Conservation (phyloP, 2,329 filamentous ascomycete species). For the Cyphellophora attinorum region DNA sequence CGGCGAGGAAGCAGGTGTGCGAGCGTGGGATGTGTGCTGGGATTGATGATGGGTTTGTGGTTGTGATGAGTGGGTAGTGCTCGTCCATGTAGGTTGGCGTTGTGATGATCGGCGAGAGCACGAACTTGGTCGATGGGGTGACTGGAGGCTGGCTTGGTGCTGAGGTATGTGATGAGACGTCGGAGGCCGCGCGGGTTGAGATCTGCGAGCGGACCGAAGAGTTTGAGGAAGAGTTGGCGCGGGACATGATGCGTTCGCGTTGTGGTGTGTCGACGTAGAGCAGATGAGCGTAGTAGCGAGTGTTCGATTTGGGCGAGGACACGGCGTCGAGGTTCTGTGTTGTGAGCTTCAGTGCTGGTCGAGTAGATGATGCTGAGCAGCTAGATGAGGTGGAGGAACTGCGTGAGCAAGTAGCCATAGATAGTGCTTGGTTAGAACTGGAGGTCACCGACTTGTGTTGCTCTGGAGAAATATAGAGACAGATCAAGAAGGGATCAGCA, state of each 20-base stretch:
- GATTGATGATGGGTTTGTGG: constrained; percentile 9
- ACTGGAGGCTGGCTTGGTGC: background rate
- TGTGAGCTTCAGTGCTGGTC: background rate
- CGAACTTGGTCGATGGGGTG: background rate
- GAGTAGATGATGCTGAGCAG: too few species aligned
- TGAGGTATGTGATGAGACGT: background rate
- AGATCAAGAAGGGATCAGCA: too few species aligned
- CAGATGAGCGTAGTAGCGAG: constrained; percentile 9
- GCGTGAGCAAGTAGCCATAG: too few species aligned
- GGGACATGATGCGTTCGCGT: constrained; percentile 8
- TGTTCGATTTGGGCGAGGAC: background rate
- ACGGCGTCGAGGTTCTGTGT: background rate
- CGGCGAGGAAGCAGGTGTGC: constrained; percentile 13
- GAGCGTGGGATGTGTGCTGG: constrained; percentile 6
- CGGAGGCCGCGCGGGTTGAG: constrained; percentile 50
- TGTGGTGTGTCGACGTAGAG: constrained; percentile 12
- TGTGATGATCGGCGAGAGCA: constrained; percentile 2
- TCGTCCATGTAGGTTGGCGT: constrained; percentile 14
- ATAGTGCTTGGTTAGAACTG: too few species aligned
- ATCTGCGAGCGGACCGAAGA: constrained; percentile 74
- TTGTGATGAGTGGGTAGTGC: constrained; percentile 17
- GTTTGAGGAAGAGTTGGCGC: constrained; percentile 62
- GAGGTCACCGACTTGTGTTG: too few species aligned
- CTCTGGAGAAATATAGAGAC: too few species aligned
- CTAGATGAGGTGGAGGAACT: too few species aligned